Evolutionary conservation across 179 eudicot species (phyloP), one percentile per base, ranked within the genome.

Genomic region (Beta macrorhiza): DNA sequence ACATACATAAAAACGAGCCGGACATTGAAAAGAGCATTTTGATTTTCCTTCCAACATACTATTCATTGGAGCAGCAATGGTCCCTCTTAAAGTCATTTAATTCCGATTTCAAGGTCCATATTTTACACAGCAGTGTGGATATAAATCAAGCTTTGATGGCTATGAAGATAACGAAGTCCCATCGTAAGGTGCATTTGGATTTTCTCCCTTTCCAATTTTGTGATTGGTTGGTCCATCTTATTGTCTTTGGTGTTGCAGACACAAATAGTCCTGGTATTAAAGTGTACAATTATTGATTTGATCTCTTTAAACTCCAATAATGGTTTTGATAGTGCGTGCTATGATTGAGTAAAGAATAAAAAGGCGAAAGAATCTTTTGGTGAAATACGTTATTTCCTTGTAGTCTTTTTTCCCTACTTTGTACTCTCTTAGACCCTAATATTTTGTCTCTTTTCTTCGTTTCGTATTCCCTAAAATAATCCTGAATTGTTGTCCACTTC

Each of bases 41-140:
- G 89, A 81, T 95, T 78, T 95, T 95, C 84, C 95, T 95, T 80
- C 99, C 99, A 12, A 93, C 99, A 68, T 95, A 93, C 83, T 82
- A 88, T 83, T 84, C 90, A 61, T 85, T 95, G 19, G 99, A 92
- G 92, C 91, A 91, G 84, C 98, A 93, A 67, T 95, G 98, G 98
- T 82, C 63, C 80, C 87, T 90, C 63, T 75, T 95, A 80, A 92
- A 87, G 87, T 93, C 91, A 81, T 90, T 88, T 62, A 74, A 83
- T 77, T 80, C 89, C 22, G 74, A 55, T 58, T 95, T 93, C 84
- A 95, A 92, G 79, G 88, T 93, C 83, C 98, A 95, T 86, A 95
- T 95, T 78, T 84, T 95, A 74, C 99, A 95, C 85, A 83, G 97
- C 81, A 92, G 98, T 84, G 87, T 95, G 64, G 98, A 95, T 72